Conservation (phyloP, 1,139 yeast genomes). For the Saccharomycopsis hybrid region DNA sequence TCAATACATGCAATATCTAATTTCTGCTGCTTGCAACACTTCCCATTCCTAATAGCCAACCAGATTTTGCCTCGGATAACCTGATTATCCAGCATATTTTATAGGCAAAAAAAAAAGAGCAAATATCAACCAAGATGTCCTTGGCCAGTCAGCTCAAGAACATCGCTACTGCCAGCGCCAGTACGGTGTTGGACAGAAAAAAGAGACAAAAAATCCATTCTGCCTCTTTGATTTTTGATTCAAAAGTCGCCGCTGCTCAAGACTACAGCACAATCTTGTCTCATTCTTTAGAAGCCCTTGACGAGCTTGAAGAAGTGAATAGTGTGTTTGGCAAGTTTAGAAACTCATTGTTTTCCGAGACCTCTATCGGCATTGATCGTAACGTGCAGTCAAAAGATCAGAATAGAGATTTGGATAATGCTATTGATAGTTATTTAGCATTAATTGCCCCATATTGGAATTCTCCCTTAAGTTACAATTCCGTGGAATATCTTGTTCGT, state of each 20-base stretch:
- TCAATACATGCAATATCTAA: no score
- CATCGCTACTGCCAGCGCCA: slow-evolving; percentile 58
- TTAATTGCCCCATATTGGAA: slow-evolving; percentile 62
- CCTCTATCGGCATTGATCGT: slow-evolving; percentile 75
- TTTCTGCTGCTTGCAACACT: no score
- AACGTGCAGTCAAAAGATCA: slow-evolving; percentile 74
- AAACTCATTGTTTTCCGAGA: slow-evolving; percentile 70
- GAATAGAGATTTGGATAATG: slow-evolving; percentile 62
- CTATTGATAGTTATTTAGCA: slow-evolving; percentile 66
- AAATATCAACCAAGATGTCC: slow-evolving; percentile 29
- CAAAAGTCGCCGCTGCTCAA: slow-evolving; percentile 86
- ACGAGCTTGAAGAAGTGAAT: slow-evolving; percentile 65
- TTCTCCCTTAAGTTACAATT: slow-evolving; percentile 68
- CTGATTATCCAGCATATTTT: no score
- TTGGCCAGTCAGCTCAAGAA: slow-evolving; percentile 79
- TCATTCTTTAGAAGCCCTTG: slow-evolving; percentile 68
- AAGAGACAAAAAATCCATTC: slow-evolving; percentile 81
- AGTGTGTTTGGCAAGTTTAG: slow-evolving; percentile 66
- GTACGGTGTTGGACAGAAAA: slow-evolving; percentile 82
- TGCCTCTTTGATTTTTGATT: slow-evolving; percentile 78
- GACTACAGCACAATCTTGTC: slow-evolving; percentile 80
- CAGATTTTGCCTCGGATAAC: no score
- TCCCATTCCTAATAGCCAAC: no score
- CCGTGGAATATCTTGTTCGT: slow-evolving; percentile 93
- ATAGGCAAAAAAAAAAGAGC: no score